Percentiles rank a stretch among this genome's conserved stretches.
Evolutionary conservation across 345 rosid genomes (phyloP).

Genomic region (Populus tremula): DNA sequence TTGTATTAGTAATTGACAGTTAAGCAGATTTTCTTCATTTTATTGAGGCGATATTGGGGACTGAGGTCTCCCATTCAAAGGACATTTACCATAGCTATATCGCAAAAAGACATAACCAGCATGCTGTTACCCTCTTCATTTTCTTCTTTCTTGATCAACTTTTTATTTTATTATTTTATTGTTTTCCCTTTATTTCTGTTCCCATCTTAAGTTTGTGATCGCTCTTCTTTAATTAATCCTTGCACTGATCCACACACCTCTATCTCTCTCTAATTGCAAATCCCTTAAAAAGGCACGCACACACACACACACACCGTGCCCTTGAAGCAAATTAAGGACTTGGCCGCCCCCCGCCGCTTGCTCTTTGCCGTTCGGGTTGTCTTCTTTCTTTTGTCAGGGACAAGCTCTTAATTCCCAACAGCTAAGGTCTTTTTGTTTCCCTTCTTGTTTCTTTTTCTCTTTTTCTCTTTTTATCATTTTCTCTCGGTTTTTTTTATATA

Average conservation of each 20-base stretch:
- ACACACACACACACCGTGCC: conserved; percentile 42
- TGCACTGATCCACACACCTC: conserved; percentile 42
- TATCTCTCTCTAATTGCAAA: background rate
- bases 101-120: conserved; percentile 14
- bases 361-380: conserved; percentile 25
- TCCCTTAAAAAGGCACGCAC: background rate
- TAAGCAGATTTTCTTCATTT: conserved; percentile 45
- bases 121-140: background rate
- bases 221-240: conserved; percentile 19
- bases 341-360: conserved; percentile 28
- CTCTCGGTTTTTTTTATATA: background rate
- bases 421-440: conserved; percentile 2
- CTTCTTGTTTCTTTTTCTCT: conserved; percentile 19
- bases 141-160: conserved; percentile 9
- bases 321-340: conserved; percentile 54
- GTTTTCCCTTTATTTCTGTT: conserved; percentile 47
- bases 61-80: conserved; percentile 68
- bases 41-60: conserved; percentile 52
- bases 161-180: background rate
- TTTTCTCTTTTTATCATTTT: conserved; percentile 10
- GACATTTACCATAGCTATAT: conserved; percentile 43
- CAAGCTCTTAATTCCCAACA: conserved; percentile 25
- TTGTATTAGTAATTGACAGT: conserved; percentile 34
- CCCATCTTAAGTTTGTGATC: conserved; percentile 39
- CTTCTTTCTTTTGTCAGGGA: conserved; percentile 41